phyloP scores from a whole-genome alignment of 768 basidiomycete genomes.

The Tulasnella sp. region DNA sequence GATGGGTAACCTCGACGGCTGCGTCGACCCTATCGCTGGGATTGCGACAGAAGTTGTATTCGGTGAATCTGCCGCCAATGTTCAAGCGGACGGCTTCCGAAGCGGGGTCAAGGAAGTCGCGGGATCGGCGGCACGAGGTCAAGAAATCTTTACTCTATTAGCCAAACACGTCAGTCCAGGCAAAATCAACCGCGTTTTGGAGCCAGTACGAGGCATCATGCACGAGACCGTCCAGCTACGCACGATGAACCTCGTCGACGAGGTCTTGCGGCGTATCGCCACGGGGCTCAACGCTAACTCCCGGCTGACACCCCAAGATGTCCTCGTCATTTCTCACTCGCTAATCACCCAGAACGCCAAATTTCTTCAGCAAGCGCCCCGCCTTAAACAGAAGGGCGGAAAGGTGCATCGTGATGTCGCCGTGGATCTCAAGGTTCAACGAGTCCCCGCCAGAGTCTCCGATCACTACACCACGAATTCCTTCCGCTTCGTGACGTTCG shows the following conservation, averaged over 20 bases:
- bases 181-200: slow-evolving; percentile 62
- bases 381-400: slow-evolving; percentile 24
- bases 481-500: slow-evolving; percentile 75
- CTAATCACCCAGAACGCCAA: slow-evolving; percentile 82
- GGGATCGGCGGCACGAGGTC: slow-evolving; percentile 65
- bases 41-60: slow-evolving; percentile 85
- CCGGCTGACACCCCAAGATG: slow-evolving; percentile 52
- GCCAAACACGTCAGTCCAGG: slow-evolving; percentile 67
- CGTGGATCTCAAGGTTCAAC: slow-evolving; percentile 68
- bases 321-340: slow-evolving; percentile 77
- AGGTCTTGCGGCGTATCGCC: slow-evolving; percentile 72
- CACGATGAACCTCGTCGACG: slow-evolving; percentile 75
- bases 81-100: slow-evolving; percentile 80
- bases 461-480: slow-evolving; percentile 76
- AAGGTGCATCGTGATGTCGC: slow-evolving; percentile 44
- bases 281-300: slow-evolving; percentile 76
- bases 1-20: slow-evolving; percentile 60
- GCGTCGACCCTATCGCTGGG: slow-evolving; percentile 67
- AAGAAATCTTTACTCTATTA: slow-evolving; percentile 76
- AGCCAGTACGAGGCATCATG: slow-evolving; percentile 74
- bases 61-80: slow-evolving; percentile 85
- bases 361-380: slow-evolving; percentile 57
- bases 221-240: slow-evolving; percentile 72
- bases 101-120: slow-evolving; percentile 90
- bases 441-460: slow-evolving; percentile 29